Evolutionary conservation across 148 eudicot genomes (phyloP).

Genomic region (Diospyros kaki): DNA sequence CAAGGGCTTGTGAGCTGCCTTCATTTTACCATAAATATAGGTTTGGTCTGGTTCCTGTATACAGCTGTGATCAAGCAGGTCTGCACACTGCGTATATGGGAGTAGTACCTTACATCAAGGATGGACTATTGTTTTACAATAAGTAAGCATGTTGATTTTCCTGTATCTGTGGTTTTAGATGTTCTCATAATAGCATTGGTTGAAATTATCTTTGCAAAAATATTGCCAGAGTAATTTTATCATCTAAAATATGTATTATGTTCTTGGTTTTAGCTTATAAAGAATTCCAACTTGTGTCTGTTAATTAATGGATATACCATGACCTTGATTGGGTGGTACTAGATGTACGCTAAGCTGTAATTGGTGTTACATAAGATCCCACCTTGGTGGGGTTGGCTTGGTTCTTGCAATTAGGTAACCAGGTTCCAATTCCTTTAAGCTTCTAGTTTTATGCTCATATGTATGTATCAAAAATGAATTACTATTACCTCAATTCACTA

Average conservation of each 20-base stretch:
- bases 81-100: slow-evolving; percentile 74
- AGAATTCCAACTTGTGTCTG: neutral
- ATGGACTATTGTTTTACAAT: slow-evolving; percentile 87
- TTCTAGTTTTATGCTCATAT: neutral
- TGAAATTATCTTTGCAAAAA: neutral
- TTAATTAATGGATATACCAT: too few relatives aligned
- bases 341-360: too few relatives aligned
- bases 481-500: neutral
- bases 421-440: slow-evolving; percentile 5
- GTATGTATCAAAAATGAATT: neutral
- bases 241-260: neutral
- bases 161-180: neutral
- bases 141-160: slow-evolving; percentile 38
- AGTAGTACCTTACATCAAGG: slow-evolving; percentile 72
- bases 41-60: slow-evolving; percentile 62
- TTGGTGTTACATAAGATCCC: too few relatives aligned
- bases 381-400: neutral
- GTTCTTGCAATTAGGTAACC: slow-evolving; percentile 7
- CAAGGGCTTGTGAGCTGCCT: slow-evolving; percentile 78
- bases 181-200: neutral
- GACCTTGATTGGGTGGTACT: too few relatives aligned
- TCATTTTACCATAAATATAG: slow-evolving; percentile 72
- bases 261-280: neutral
- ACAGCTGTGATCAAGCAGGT: slow-evolving; percentile 75
- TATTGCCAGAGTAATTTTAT: neutral